phyloP scores from a whole-genome alignment of 805 yeast genomes.

The Ogataea methanolica region DNA sequence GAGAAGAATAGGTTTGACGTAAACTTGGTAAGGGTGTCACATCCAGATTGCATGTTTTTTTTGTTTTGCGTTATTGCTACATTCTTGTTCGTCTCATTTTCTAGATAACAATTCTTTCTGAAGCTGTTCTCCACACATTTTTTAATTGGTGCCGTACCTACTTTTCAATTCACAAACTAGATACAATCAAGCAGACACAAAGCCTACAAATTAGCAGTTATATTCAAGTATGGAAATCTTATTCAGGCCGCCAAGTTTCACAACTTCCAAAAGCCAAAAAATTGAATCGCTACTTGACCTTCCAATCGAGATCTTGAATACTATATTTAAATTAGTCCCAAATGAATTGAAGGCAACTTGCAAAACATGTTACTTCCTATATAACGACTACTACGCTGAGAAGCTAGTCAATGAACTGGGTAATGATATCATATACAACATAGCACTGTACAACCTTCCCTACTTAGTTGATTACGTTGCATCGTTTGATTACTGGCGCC shows the following conservation, averaged over 20 bases:
- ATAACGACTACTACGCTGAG: constrained; percentile 45
- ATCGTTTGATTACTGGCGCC: constrained; percentile 34
- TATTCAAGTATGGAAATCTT: constrained; percentile 1
- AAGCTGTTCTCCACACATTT: too few relatives aligned
- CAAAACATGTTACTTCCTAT: constrained; percentile 37
- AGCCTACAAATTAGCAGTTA: too few relatives aligned
- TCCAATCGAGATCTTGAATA: constrained; percentile 26
- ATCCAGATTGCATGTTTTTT: too few relatives aligned
- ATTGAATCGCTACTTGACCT: constrained; percentile 19
- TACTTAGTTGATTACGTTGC: constrained; percentile 26
- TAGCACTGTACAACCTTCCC: constrained; percentile 21
- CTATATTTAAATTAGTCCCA: constrained; percentile 25
- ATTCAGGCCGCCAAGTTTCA: constrained; percentile 3
- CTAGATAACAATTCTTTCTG: too few relatives aligned
- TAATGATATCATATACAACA: constrained; percentile 15
- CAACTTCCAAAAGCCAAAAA: not conserved
- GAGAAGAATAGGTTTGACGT: too few relatives aligned
- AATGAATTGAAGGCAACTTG: constrained; percentile 28
- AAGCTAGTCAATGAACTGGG: constrained; percentile 30
- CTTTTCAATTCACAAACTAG: too few relatives aligned
- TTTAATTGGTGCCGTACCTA: too few relatives aligned
- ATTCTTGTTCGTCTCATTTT: too few relatives aligned
- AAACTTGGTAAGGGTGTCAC: too few relatives aligned
- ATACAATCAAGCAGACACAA: too few relatives aligned
- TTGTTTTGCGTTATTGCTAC: too few relatives aligned